A percentile compares a stretch with the other conserved stretches of the same genome.
phyloP scores from a whole-genome alignment of 306 rosid species.

The Trifolium subterraneum region DNA sequence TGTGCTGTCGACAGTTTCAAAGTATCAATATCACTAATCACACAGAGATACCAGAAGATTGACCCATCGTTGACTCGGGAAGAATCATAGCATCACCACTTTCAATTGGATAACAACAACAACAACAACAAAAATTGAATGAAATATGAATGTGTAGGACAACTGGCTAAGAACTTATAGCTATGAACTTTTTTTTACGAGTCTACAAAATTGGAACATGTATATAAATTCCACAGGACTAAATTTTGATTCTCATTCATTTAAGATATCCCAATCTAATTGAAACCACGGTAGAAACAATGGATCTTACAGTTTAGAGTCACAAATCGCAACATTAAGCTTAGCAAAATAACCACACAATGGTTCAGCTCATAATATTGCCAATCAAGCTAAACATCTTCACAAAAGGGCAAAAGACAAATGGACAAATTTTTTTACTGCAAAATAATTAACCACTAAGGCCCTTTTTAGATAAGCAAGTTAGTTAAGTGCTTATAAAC shows the following conservation, averaged over 20 bases:
- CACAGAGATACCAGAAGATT: conserved; percentile 6
- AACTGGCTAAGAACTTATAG: conserved; percentile 1
- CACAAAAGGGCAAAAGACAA: conserved; percentile 11
- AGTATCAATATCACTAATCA: conserved; percentile 2
- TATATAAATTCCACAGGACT: background rate
- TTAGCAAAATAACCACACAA: background rate
- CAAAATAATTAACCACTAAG: background rate
- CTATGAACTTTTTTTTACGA: background rate
- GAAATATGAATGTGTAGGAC: conserved; percentile 1
- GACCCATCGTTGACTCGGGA: background rate
- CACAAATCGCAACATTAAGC: background rate
- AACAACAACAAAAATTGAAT: conserved; percentile 24
- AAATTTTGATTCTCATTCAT: background rate
- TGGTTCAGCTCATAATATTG: conserved; percentile 29
- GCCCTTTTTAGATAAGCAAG: background rate
- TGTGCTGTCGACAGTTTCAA: background rate
- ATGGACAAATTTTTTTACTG: background rate
- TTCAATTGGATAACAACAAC: conserved; percentile 5
- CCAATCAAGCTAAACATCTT: conserved; percentile 11
- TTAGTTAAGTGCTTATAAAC: background rate
- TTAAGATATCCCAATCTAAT: background rate
- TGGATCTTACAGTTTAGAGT: conserved; percentile 7
- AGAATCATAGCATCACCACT: conserved; percentile 16
- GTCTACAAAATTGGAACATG: background rate
- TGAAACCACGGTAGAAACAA: background rate